These are phyloP conservation scores for Vigna radiata DNA, from an alignment of 306 rosid species.

Conservation along the genomic window DNA sequence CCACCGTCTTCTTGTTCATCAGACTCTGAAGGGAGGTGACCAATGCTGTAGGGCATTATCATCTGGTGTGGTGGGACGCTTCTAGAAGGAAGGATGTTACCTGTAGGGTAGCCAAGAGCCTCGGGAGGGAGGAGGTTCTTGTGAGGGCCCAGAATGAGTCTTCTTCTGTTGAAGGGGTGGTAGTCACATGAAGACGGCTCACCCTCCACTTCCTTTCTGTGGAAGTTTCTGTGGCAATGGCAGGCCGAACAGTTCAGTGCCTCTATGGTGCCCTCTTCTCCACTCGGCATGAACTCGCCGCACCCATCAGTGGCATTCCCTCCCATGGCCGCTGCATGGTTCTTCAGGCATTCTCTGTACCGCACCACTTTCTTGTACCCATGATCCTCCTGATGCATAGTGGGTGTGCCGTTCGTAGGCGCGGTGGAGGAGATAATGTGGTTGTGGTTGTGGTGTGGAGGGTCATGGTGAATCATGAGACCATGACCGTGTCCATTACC, in stretches of 20 bases:
- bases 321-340: slow-evolving; percentile 96
- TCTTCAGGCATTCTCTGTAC: slow-evolving; percentile 87
- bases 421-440: slow-evolving; percentile 49
- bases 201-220: slow-evolving; percentile 72
- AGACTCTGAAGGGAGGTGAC: slow-evolving; percentile 64
- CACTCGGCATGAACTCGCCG: slow-evolving; percentile 94
- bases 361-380: slow-evolving; percentile 47
- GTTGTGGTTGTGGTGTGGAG: slow-evolving; percentile 44
- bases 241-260: slow-evolving; percentile 90
- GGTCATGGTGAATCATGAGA: slow-evolving; percentile 54
- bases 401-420: slow-evolving; percentile 49
- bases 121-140: slow-evolving; percentile 50
- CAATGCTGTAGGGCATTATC: slow-evolving; percentile 78
- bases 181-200: slow-evolving; percentile 42
- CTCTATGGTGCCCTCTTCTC: slow-evolving; percentile 80
- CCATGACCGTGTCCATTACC: slow-evolving; percentile 11
- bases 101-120: slow-evolving; percentile 60
- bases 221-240: slow-evolving; percentile 92
- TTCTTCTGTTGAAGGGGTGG: slow-evolving; percentile 45
- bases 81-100: slow-evolving; percentile 64
- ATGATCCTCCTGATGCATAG: slow-evolving; percentile 7
- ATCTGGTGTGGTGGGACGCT: slow-evolving; percentile 59
- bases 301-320: slow-evolving; percentile 90
- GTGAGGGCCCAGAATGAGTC: slow-evolving; percentile 56
- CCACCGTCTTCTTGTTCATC: slow-evolving; percentile 69